phyloP scores from a whole-genome alignment of 805 yeast genomes.

The Sugiyamaella marilandica region DNA sequence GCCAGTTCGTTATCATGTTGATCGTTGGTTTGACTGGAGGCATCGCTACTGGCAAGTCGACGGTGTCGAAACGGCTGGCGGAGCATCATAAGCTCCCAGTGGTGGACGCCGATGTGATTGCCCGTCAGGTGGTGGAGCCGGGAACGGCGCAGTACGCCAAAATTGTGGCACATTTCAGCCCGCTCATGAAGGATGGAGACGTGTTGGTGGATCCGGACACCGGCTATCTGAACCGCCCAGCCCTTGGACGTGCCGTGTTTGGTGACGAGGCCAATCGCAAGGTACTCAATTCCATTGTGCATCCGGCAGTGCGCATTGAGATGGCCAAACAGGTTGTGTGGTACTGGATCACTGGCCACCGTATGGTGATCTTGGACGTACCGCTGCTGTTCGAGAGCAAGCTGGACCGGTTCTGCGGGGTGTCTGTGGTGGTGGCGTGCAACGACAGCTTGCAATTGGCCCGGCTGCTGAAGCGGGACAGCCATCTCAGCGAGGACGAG shows the following conservation, averaged over 20 bases:
- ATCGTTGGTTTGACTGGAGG: conserved; percentile 97
- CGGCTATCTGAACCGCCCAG: conserved; percentile 55
- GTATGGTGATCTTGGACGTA: conserved; percentile 74
- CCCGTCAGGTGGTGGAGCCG: conserved; percentile 79
- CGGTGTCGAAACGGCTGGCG: conserved; percentile 62
- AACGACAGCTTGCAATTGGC: conserved; percentile 51
- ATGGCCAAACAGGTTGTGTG: conserved; percentile 53
- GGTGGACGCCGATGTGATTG: conserved; percentile 88
- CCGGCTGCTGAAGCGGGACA: conserved; percentile 63
- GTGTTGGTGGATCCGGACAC: conserved; percentile 5
- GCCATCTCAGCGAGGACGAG: conserved; percentile 58
- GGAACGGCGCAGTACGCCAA: conserved; percentile 64
- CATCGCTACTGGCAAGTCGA: conserved; percentile 94
- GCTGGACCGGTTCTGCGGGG: conserved; percentile 66
- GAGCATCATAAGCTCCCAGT: conserved; percentile 52
- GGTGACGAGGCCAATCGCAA: conserved; percentile 55
- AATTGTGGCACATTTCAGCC: conserved; percentile 57
- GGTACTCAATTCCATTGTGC: conserved; percentile 69
- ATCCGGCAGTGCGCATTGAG: conserved; percentile 75
- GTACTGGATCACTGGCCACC: conserved; percentile 54
- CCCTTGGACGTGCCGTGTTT: conserved; percentile 75
- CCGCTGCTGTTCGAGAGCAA: conserved; percentile 84
- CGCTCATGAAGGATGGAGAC: conserved; percentile 39
- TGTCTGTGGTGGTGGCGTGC: conserved; percentile 64
- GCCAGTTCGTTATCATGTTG: conserved; percentile 48